Conservation (phyloP, 352 stramenopile genomes). For the Heterotrichella gracilis region DNA sequence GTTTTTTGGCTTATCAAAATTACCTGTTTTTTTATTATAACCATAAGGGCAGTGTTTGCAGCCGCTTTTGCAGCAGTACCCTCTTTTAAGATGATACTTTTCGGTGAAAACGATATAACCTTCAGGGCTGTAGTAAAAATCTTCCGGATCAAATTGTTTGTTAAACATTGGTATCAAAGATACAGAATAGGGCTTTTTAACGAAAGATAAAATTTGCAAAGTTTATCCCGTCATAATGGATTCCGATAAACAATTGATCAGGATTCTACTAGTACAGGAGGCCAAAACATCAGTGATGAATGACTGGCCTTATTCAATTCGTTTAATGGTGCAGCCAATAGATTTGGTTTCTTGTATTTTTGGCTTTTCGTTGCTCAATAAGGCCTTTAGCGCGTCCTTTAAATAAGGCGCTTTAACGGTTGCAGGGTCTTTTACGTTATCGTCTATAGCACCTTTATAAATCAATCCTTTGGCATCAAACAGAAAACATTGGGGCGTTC, state of each 20-base stretch:
- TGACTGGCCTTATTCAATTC: background rate
- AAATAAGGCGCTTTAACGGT: background rate
- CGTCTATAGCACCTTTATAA: background rate
- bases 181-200: no score
- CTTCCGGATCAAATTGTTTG: background rate
- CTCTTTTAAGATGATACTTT: background rate
- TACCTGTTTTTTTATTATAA: conserved; percentile 6
- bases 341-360: background rate
- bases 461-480: background rate
- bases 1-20: conserved; percentile 5
- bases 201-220: no score
- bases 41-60: conserved; percentile 2
- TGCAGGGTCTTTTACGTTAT: background rate
- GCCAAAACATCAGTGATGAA: no score
- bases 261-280: no score
- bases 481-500: background rate
- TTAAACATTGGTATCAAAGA: background rate
- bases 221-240: no score
- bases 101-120: background rate
- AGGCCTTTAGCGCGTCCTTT: background rate
- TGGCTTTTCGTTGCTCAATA: background rate
- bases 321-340: conserved; percentile 3
- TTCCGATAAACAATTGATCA: no score
- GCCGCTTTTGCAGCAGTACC: background rate
- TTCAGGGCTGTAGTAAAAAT: conserved; percentile 6